A percentile compares a stretch with the other conserved stretches of the same genome.
These are phyloP conservation scores for Metarhizium humberi DNA, from an alignment of 2,329 filamentous ascomycete genomes.

Conservation along the genomic window DNA sequence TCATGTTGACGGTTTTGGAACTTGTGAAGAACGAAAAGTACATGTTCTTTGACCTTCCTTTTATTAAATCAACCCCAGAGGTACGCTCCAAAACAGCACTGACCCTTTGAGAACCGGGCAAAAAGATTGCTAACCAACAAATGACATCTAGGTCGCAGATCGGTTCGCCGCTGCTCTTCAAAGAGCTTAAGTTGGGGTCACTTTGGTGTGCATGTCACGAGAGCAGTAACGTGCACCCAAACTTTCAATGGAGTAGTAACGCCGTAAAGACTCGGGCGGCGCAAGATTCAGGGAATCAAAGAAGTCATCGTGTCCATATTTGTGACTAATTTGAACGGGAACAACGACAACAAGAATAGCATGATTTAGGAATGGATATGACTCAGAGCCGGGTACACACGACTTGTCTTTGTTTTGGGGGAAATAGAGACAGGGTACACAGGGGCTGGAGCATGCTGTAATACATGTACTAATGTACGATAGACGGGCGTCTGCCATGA, in stretches of 20 bases:
- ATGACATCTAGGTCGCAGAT: slow-evolving; percentile 24
- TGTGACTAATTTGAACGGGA: neutral
- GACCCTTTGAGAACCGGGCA: neutral
- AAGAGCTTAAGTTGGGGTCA: slow-evolving; percentile 15
- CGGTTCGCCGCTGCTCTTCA: slow-evolving; percentile 26
- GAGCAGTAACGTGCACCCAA: neutral
- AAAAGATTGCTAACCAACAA: slow-evolving; percentile 5
- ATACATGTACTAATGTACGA: slow-evolving; percentile 29
- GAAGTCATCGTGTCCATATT: neutral
- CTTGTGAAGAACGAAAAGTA: slow-evolving; percentile 86
- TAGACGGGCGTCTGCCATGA: slow-evolving; percentile 17
- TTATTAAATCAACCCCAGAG: slow-evolving; percentile 83
- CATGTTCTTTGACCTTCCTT: slow-evolving; percentile 85
- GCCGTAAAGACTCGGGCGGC: neutral
- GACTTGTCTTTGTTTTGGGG: slow-evolving; percentile 15
- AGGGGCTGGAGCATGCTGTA: slow-evolving; percentile 16
- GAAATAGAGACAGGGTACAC: slow-evolving; percentile 10
- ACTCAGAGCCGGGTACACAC: neutral
- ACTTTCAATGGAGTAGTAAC: neutral
- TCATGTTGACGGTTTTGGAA: slow-evolving; percentile 81
- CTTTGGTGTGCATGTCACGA: neutral
- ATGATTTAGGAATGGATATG: slow-evolving; percentile 10
- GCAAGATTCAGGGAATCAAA: neutral
- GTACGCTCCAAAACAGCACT: slow-evolving; percentile 38
- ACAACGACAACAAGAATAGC: neutral